Evolutionary conservation across 2,329 filamentous ascomycete species (phyloP).

Genomic region (Xylaria sp.): DNA sequence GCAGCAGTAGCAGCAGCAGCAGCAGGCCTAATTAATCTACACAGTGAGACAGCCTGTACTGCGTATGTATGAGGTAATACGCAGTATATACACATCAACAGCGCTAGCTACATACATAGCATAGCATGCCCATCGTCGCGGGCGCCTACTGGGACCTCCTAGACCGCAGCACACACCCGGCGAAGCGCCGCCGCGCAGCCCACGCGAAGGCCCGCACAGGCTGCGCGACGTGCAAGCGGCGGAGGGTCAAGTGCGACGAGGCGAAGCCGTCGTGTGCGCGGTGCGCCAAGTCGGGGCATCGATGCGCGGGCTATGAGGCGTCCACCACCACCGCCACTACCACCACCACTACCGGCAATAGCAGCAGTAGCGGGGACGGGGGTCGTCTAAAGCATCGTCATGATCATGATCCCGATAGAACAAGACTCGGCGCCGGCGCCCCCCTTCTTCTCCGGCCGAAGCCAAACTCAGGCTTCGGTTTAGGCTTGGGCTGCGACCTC

Average conservation of each 20-base stretch:
- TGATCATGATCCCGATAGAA: no score
- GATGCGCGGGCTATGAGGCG: conserved; percentile 37
- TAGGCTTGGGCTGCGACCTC: no score
- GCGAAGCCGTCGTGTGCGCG: conserved; percentile 38
- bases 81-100: not conserved
- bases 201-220: conserved; percentile 42
- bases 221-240: conserved; percentile 41
- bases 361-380: no score
- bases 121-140: conserved; percentile 39
- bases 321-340: not conserved
- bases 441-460: conserved; percentile 30
- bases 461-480: not conserved
- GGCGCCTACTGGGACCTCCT: conserved; percentile 41
- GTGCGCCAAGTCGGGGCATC: conserved; percentile 37
- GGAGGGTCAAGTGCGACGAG: conserved; percentile 43
- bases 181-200: conserved; percentile 38
- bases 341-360: no score
- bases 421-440: no score
- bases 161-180: conserved; percentile 33
- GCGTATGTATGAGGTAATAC: no score
- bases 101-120: not conserved
- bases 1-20: not conserved
- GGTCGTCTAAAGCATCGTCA: conserved; percentile 5
- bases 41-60: not conserved
- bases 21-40: not conserved